Evolutionary conservation across 192 early-diverging fungal species (phyloP).

Genomic region (Allomyces arbusculus): DNA sequence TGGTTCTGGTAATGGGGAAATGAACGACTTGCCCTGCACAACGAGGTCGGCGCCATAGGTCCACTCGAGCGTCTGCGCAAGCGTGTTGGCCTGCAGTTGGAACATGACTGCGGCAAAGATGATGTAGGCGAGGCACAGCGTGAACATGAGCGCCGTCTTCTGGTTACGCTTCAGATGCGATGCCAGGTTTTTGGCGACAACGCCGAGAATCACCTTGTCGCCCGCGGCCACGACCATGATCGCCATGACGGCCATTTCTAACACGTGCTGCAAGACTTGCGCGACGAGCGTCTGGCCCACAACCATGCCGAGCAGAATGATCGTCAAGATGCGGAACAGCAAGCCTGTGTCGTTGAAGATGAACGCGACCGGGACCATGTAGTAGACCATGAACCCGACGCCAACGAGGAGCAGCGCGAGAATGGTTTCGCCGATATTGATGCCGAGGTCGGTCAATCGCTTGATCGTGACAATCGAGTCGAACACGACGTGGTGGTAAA

Average conservation of each 20-base stretch:
- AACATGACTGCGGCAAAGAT: constrained; percentile 17
- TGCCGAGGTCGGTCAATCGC: constrained; percentile 7
- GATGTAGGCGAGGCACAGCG: constrained; percentile 14
- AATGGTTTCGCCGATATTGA: constrained; percentile 4
- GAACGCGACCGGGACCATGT: constrained; percentile 10
- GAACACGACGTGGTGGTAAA: constrained; percentile 9
- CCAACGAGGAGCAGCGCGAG: constrained; percentile 9
- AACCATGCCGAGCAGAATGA: constrained; percentile 12
- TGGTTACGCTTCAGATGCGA: constrained; percentile 9
- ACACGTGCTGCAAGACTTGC: constrained; percentile 7
- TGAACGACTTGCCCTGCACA: constrained; percentile 3
- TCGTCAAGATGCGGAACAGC: constrained; percentile 15
- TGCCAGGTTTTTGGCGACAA: constrained; percentile 12
- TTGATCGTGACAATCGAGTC: constrained; percentile 8
- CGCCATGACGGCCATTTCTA: constrained; percentile 6
- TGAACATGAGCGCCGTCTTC: constrained; percentile 13
- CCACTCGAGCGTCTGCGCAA: constrained; percentile 10
- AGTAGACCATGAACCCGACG: constrained; percentile 15
- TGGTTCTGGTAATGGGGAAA: constrained; percentile 7
- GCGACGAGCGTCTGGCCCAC: constrained; percentile 10
- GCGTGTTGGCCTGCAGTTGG: constrained; percentile 5
- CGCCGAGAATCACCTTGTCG: constrained; percentile 3
- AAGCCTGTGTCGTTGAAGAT: constrained; percentile 7
- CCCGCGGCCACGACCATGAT: constrained; percentile 3
- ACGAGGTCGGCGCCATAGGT: constrained; percentile 9